Base-by-base conservation (phyloP, 257 asterid genomes). In the Plectranthus barbatus region DNA sequence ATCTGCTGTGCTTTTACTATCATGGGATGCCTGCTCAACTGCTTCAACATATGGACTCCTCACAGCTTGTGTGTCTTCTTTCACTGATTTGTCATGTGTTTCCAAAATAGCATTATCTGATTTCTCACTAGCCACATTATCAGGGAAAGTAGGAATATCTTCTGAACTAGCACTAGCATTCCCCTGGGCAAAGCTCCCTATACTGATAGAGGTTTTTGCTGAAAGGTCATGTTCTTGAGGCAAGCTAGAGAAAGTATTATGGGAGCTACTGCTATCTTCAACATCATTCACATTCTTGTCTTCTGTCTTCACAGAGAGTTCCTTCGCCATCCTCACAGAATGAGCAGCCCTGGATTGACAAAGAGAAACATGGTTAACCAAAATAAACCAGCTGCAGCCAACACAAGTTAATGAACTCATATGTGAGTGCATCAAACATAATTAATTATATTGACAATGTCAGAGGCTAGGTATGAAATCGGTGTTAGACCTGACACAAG, bases 261-360 rank as follows among this genome's bases (percentile, higher is more conserved):
- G 94, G 55, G 96, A 93, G 84, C 95, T 79, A 75, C 79, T 60
- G 77, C 83, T 75, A 74, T 93, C 99, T 67, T 87, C 92, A 53
- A 60, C 84, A 67, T 87, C 95, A 77, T 78, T 80, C 73, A 84
- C 62, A 73, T 74, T 84, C 77, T 84, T 93, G 64, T 87, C 97
- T 53, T 82, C 96, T 15, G 81, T 60, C 66, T 78, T 82, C 24
- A 77, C 78, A 7, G 87, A 78, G 76, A 93, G 92, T 69, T 83
- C 86, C 74, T 83, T 90, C 10, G 97, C 92, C 88, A 90, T 78
- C 82, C 84, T 87, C 83, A 93, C 91, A 78, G 97, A 97, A 78
- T 81, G 82, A 7, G 99, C 83, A 72, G 96, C 96, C 96, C 99
- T 93, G 72, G 61, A 69, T 48, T 49, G n/a, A n/a, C n/a, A 65